phyloP scores from a whole-genome alignment of 768 basidiomycete species.

The Cystofilobasidium bisporidii region DNA sequence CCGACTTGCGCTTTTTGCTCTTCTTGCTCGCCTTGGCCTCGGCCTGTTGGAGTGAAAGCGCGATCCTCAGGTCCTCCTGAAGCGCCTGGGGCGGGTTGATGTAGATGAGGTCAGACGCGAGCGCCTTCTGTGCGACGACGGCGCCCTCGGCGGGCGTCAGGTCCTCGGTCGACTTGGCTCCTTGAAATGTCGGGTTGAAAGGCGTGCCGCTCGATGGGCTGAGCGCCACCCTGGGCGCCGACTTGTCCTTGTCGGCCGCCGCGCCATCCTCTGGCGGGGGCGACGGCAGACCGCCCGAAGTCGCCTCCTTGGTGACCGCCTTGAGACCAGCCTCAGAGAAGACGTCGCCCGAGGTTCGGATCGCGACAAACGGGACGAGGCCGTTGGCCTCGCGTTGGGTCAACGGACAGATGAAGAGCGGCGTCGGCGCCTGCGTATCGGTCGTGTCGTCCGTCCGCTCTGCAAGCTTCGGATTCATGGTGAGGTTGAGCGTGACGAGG shows the following conservation, averaged over 20 bases:
- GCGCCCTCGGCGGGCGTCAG: conserved; percentile 7
- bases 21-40: conserved; percentile 30
- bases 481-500: conserved; percentile 70
- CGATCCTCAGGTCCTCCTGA: conserved; percentile 47
- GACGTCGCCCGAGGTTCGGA: conserved; percentile 78
- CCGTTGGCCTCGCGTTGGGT: conserved; percentile 95
- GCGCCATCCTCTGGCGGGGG: conserved; percentile 43
- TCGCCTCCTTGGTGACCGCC: conserved; percentile 31
- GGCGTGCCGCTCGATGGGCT: conserved; percentile 30
- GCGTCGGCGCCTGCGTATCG: conserved; percentile 44
- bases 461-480: conserved; percentile 54
- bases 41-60: conserved; percentile 40
- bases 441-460: conserved; percentile 37
- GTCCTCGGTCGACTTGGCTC: background rate
- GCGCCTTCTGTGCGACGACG: background rate
- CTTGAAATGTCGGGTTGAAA: conserved; percentile 9
- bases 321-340: conserved; percentile 77
- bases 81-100: conserved; percentile 18
- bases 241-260: conserved; percentile 30
- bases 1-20: conserved; percentile 33
- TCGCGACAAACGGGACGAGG: conserved; percentile 71
- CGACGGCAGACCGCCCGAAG: conserved; percentile 5
- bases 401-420: conserved; percentile 81
- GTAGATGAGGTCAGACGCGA: conserved; percentile 8
- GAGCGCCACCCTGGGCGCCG: conserved; percentile 32